Evolutionary conservation across 768 basidiomycete genomes (phyloP), one percentile per base, ranked within the genome.

Genomic region (Pisolithus tinctorius): DNA sequence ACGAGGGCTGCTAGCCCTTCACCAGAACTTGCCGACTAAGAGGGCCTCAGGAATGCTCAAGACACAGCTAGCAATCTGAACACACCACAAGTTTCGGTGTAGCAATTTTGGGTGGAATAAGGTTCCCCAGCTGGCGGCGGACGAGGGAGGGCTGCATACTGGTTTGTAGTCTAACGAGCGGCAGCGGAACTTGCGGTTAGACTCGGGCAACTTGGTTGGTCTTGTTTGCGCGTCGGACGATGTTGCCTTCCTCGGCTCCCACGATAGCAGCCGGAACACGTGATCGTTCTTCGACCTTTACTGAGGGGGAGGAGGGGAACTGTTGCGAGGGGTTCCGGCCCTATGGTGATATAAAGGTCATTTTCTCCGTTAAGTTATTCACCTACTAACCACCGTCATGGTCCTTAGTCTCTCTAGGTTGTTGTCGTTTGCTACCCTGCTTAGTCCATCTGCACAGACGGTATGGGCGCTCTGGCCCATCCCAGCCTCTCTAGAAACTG

Each of bases 51-150:
- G 40, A 47, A 36, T 11, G 31, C 34, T 16, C 34, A 34, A 34
- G 11, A 14, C 16, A 29, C 43, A 16, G 16, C 25, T 45, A 13
- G 20, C 4, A 17, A 17, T 6, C 9, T 47, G 10, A 9, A 51
- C 60, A 60, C 69, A 95, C 93, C 53, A 96, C 84, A 59, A 90
- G 84, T 47, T 82, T 79, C 1, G 93, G 92, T 9, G 93, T 89
- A 50, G 94, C 93, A 64, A 97, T 86, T 76, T 97, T 97, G 47
- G 94, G 94, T 38, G 94, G 94, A 60, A 96, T 82, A 52, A 96
- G 79, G 49, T 84, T 82, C 54, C 80, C 81, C 58, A 97, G 84
- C 66, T 88, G 82, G 64, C 90, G 87, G 67, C 90, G 86, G 70
- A 84, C 75, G 72, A 89, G 82, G 49, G 92, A 81, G 58, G 88